phyloP scores from a whole-genome alignment of 176 grass and related monocot genomes.

The Carex cristatella region DNA sequence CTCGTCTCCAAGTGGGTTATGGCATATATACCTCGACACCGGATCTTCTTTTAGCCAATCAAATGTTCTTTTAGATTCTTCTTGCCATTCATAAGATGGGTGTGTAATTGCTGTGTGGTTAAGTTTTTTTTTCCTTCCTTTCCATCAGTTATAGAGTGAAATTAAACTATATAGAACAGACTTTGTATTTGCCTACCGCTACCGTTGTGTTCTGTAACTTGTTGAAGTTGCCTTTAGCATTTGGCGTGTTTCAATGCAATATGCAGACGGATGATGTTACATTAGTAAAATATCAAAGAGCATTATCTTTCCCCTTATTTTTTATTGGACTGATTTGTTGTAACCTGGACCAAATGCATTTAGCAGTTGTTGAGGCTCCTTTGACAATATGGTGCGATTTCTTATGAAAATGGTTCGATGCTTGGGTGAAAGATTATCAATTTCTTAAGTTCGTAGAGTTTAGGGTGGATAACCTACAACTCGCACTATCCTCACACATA shows the following conservation, averaged over 20 bases:
- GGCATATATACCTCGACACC: not conserved
- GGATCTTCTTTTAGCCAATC: slow-evolving; percentile 10
- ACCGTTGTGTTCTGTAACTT: not conserved
- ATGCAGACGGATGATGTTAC: not conserved
- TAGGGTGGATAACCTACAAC: too few relatives aligned
- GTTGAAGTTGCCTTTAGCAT: not conserved
- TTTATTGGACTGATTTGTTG: not conserved
- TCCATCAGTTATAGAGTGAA: slow-evolving; percentile 15
- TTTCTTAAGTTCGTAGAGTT: too few relatives aligned
- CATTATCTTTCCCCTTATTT: not conserved
- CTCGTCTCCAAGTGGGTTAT: not conserved
- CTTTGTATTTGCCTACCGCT: slow-evolving; percentile 7
- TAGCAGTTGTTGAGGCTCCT: too few relatives aligned
- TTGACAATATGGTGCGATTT: too few relatives aligned
- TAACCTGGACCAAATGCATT: not conserved
- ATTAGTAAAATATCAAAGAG: not conserved
- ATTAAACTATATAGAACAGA: slow-evolving; percentile 21
- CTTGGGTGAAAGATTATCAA: too few relatives aligned
- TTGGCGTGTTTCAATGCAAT: not conserved
- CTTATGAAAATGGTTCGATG: too few relatives aligned
- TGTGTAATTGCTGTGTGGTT: slow-evolving; percentile 3
- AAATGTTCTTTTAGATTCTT: slow-evolving; percentile 18
- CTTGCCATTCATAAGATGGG: not conserved
- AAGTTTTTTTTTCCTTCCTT: not conserved
- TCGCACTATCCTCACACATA: too few relatives aligned